Percentiles rank a stretch among this genome's conserved stretches.
Evolutionary conservation across 2,329 filamentous ascomycete genomes (phyloP).

Genomic region (Periconia digitata): DNA sequence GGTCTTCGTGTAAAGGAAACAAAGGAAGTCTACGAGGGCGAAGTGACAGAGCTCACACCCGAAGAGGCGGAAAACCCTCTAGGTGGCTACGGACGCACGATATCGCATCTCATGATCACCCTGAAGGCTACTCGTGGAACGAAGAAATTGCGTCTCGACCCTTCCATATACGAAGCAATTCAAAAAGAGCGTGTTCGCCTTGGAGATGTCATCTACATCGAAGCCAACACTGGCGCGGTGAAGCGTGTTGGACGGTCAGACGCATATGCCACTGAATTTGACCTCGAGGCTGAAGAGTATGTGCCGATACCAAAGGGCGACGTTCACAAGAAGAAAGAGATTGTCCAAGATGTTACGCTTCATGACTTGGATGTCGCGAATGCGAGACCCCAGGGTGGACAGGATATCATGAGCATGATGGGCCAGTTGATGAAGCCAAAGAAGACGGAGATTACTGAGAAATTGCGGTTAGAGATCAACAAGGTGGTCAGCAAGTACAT

Average conservation of each 20-base stretch:
- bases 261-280: constrained; percentile 97
- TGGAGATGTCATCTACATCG: constrained; percentile 98
- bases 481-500: constrained; percentile 99
- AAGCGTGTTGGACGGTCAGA: constrained; percentile 96
- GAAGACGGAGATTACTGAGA: constrained; percentile 99
- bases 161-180: constrained; percentile 98
- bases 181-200: constrained; percentile 96
- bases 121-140: constrained; percentile 94
- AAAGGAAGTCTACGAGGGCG: constrained; percentile 98
- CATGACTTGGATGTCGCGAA: constrained; percentile 97
- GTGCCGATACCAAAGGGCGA: constrained; percentile 98
- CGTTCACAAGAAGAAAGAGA: constrained; percentile 99
- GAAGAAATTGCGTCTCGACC: constrained; percentile 95
- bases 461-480: constrained; percentile 93
- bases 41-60: constrained; percentile 95
- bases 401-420: constrained; percentile 99
- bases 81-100: constrained; percentile 95
- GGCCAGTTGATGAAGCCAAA: constrained; percentile 99
- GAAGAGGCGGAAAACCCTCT: constrained; percentile 98
- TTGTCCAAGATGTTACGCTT: constrained; percentile 96
- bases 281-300: constrained; percentile 97
- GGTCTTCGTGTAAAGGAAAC: constrained; percentile 92
- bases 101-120: constrained; percentile 91
- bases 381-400: constrained; percentile 89
- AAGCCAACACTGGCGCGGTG: constrained; percentile 97